Conservation (phyloP, 2,329 filamentous ascomycete genomes). For the Diaporthe ilicicola region DNA sequence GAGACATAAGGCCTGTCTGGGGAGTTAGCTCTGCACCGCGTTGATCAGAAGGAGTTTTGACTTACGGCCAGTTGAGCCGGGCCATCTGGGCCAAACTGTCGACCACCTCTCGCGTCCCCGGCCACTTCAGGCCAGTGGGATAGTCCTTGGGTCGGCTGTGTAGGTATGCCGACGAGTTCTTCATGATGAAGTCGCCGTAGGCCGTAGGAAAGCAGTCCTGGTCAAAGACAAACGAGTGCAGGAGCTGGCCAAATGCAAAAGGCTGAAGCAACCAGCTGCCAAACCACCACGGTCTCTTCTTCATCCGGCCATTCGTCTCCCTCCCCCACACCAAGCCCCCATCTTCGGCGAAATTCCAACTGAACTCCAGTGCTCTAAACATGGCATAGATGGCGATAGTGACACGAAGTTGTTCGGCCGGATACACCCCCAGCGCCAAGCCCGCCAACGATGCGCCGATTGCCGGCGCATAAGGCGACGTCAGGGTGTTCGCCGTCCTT, state of each 20-base stretch:
- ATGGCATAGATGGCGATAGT: constrained; percentile 84
- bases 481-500: constrained; percentile 75
- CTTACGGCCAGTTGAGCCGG: constrained; percentile 82
- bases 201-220: constrained; percentile 73
- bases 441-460: constrained; percentile 91
- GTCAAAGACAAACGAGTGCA: constrained; percentile 81
- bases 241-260: constrained; percentile 76
- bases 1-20: constrained; percentile 74
- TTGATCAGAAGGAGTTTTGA: constrained; percentile 36
- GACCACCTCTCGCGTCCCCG: constrained; percentile 76
- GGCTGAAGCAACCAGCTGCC: constrained; percentile 86
- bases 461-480: constrained; percentile 84
- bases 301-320: constrained; percentile 60
- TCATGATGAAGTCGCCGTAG: constrained; percentile 66
- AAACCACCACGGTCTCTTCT: constrained; percentile 81
- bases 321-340: constrained; percentile 73
- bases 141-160: constrained; percentile 75
- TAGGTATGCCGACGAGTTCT: constrained; percentile 81
- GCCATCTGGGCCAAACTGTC: constrained; percentile 86
- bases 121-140: constrained; percentile 76
- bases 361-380: constrained; percentile 84
- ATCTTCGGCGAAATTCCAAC: constrained; percentile 84
- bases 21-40: constrained; percentile 33
- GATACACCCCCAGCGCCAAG: constrained; percentile 79
- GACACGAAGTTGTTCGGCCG: constrained; percentile 72